Evolutionary conservation across 192 early-diverging fungal genomes (phyloP), one percentile per base, ranked within the genome.

Genomic region (Coemansia guatemalensis): DNA sequence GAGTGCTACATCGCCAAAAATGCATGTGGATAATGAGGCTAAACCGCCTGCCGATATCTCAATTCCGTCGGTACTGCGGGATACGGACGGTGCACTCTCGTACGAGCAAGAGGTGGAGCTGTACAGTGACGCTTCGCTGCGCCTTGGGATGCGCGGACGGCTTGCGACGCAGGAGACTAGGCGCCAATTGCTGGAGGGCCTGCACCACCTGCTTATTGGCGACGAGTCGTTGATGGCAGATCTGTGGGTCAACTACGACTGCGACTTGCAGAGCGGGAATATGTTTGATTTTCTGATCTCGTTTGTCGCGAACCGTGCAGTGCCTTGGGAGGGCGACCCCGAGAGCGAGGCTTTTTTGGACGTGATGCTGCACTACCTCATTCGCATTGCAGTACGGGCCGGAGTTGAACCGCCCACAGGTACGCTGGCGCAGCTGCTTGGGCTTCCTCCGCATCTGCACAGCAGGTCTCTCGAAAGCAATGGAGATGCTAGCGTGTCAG

Each of bases 241-340:
- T 60, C 81, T 99, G 33, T 99, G 94, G 88, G 86, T 95, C 56
- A 93, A 95, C 73, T 97, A 92, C 71, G 97, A 99, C 73, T 92
- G 93, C 58, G 90, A 95, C 62, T 58, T 91, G 64, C 81, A 88
- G 35, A 86, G 87, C 47, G 86, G 88, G 48, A 89, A 97, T 74
- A 79, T 98, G 54, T 98, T 92, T 85, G 93, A 96, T 65, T 75
- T 75, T 60, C 47, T 75, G 25, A 62, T 73, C 12, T 64, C 72
- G 35, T 69, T 78, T 61, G 27, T 78, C 21, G 62, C 74, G 8
- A 74, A 67, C 27, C 70, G 74, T 17, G 69, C 82, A 3, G 60
- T 83, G 11, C 76, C 82, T 3, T 76, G 74, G 74, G 56, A 60
- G 17, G 67, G 56, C 35, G 60, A 62, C 22, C 44, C 48, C 14